Evolutionary conservation across 768 basidiomycete genomes (phyloP).

Genomic region (Collybia sordida): DNA sequence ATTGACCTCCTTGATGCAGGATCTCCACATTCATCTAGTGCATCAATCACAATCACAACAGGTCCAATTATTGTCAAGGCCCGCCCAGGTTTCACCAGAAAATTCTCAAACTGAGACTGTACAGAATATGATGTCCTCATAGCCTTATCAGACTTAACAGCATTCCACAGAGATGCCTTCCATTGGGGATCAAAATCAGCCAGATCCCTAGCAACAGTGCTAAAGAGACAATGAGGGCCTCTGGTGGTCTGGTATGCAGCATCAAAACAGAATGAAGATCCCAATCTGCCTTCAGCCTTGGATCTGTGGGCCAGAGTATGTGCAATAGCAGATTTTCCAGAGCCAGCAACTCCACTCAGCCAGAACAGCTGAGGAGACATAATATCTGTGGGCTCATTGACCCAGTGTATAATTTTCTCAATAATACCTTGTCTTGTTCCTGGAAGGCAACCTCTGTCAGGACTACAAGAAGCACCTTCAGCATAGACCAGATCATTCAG

Average conservation of each 20-base stretch:
- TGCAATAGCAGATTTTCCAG: constrained; percentile 34
- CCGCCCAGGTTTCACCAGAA: neutral
- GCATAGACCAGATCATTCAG: constrained; percentile 1
- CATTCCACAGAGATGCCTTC: neutral
- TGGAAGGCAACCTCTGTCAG: neutral
- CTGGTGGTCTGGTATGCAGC: constrained; percentile 13
- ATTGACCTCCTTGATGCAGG: constrained; percentile 13
- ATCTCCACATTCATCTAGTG: constrained; percentile 32
- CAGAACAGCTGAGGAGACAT: constrained; percentile 16
- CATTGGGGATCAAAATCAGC: constrained; percentile 13
- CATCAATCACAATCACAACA: constrained; percentile 33
- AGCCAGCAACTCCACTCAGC: no score
- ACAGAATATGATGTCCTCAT: constrained; percentile 8
- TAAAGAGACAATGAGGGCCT: constrained; percentile 21
- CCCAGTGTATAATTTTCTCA: constrained; percentile 22
- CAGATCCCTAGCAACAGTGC: constrained; percentile 30
- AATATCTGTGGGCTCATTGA: constrained; percentile 3
- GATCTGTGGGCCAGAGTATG: constrained; percentile 28
- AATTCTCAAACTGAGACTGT: constrained; percentile 16
- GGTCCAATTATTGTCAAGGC: constrained; percentile 10
- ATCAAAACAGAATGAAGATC: constrained; percentile 32
- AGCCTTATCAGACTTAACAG: constrained; percentile 4
- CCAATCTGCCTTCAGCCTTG: constrained; percentile 19
- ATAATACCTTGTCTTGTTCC: constrained; percentile 23
- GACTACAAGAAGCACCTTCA: neutral